phyloP scores from a whole-genome alignment of 257 asterid species.

The Solanum pennellii region DNA sequence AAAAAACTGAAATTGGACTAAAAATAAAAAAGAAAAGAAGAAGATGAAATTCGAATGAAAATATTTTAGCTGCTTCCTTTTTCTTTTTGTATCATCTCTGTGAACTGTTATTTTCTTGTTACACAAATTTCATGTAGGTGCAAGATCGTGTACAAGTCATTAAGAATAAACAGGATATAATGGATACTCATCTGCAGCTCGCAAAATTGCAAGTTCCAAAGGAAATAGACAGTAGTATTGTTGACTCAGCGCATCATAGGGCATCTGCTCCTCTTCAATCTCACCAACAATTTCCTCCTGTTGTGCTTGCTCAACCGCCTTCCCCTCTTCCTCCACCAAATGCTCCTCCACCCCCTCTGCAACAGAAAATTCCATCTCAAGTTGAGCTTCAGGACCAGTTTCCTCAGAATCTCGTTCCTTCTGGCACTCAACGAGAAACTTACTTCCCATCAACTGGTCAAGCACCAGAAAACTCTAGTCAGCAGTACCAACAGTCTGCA shows the following conservation, averaged over 20 bases:
- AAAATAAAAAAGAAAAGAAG: neutral
- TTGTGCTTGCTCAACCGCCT: conserved; percentile 25
- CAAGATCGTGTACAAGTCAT: conserved; percentile 52
- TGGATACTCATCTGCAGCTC: conserved; percentile 55
- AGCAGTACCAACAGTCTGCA: conserved; percentile 47
- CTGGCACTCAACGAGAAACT: conserved; percentile 42
- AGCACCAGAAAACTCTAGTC: conserved; percentile 43
- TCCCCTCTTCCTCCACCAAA: conserved; percentile 9
- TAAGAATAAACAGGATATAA: conserved; percentile 68
- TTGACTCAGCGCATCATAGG: conserved; percentile 34
- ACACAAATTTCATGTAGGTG: conserved; percentile 45
- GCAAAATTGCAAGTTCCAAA: conserved; percentile 51
- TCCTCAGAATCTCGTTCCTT: conserved; percentile 37
- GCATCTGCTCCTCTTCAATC: conserved; percentile 24
- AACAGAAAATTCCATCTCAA: conserved; percentile 38
- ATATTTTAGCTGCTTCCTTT: neutral
- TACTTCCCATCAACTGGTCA: conserved; percentile 50
- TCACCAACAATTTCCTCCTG: conserved; percentile 46
- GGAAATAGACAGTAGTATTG: neutral
- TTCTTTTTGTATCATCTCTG: neutral
- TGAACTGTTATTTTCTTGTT: neutral
- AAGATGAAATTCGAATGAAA: neutral
- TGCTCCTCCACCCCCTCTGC: conserved; percentile 38
- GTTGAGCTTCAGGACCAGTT: conserved; percentile 47
- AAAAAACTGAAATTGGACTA: neutral